phyloP scores from a whole-genome alignment of 768 basidiomycete species.

The Boletus speciosus region DNA sequence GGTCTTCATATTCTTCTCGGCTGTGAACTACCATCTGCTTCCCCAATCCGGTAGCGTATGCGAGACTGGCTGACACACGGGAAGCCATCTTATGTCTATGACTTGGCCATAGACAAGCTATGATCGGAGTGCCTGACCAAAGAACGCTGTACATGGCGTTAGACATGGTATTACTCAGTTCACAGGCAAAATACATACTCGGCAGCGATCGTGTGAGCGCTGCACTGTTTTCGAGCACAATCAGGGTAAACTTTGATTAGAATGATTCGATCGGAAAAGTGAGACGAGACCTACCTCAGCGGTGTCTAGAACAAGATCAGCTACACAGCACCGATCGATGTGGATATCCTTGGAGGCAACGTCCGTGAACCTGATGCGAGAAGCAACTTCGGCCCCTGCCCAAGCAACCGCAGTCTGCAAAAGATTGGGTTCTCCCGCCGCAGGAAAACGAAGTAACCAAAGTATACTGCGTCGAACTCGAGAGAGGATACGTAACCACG shows the following conservation, averaged over 20 bases:
- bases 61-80: slow-evolving; percentile 48
- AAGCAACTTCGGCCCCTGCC: slow-evolving; percentile 45
- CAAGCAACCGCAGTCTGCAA: slow-evolving; percentile 39
- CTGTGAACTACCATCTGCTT: slow-evolving; percentile 44
- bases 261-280: not conserved
- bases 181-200: slow-evolving; percentile 34
- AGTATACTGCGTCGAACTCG: slow-evolving; percentile 45
- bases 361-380: slow-evolving; percentile 47
- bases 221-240: slow-evolving; percentile 35
- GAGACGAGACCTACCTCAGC: slow-evolving; percentile 37
- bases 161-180: not conserved
- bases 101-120: slow-evolving; percentile 44
- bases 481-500: slow-evolving; percentile 47
- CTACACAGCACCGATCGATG: slow-evolving; percentile 43
- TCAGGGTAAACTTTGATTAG: not conserved
- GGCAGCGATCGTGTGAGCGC: slow-evolving; percentile 49
- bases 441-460: slow-evolving; percentile 52
- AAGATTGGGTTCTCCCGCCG: slow-evolving; percentile 44
- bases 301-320: slow-evolving; percentile 51
- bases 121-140: slow-evolving; percentile 50
- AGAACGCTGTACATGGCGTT: slow-evolving; percentile 36
- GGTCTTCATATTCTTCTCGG: slow-evolving; percentile 43
- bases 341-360: slow-evolving; percentile 46
- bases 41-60: slow-evolving; percentile 46
- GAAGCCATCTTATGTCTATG: slow-evolving; percentile 49